A percentile compares a stretch with the other conserved stretches of the same genome.
phyloP scores from a whole-genome alignment of 1,139 yeast species.

The Sugiyamaella castrensis region DNA sequence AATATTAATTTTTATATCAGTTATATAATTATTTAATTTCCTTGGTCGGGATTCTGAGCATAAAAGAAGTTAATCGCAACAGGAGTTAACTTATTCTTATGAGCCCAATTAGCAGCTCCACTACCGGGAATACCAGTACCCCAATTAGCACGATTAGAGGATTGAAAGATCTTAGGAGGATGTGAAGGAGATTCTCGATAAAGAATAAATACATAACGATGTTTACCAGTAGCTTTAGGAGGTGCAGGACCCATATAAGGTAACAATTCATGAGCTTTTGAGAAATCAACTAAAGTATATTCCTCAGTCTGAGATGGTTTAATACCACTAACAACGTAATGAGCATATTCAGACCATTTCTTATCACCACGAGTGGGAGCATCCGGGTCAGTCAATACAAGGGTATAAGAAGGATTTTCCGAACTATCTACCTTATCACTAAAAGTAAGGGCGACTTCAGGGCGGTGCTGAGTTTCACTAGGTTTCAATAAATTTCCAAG shows the following conservation, averaged over 20 bases:
- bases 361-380: slow-evolving; percentile 82
- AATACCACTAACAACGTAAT: slow-evolving; percentile 69
- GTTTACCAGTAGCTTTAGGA: slow-evolving; percentile 76
- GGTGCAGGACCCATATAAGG: slow-evolving; percentile 81
- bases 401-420: slow-evolving; percentile 57
- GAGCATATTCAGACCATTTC: slow-evolving; percentile 86
- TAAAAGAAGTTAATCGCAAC: slow-evolving; percentile 77
- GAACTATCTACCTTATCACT: slow-evolving; percentile 36
- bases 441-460: slow-evolving; percentile 65
- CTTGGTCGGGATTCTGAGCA: slow-evolving; percentile 59
- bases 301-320: slow-evolving; percentile 44
- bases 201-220: slow-evolving; percentile 73
- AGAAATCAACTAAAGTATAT: slow-evolving; percentile 35
- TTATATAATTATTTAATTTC: background rate
- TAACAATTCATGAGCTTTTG: slow-evolving; percentile 36
- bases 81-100: slow-evolving; percentile 59
- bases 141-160: slow-evolving; percentile 73
- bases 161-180: slow-evolving; percentile 37
- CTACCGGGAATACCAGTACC: slow-evolving; percentile 74
- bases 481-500: slow-evolving; percentile 73
- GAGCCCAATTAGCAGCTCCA: slow-evolving; percentile 76
- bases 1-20: too few relatives aligned
- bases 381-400: slow-evolving; percentile 88
- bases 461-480: slow-evolving; percentile 61
- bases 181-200: slow-evolving; percentile 51